Conservation (phyloP, 2,329 filamentous ascomycete genomes). For the Hymenoscyphus scutula region DNA sequence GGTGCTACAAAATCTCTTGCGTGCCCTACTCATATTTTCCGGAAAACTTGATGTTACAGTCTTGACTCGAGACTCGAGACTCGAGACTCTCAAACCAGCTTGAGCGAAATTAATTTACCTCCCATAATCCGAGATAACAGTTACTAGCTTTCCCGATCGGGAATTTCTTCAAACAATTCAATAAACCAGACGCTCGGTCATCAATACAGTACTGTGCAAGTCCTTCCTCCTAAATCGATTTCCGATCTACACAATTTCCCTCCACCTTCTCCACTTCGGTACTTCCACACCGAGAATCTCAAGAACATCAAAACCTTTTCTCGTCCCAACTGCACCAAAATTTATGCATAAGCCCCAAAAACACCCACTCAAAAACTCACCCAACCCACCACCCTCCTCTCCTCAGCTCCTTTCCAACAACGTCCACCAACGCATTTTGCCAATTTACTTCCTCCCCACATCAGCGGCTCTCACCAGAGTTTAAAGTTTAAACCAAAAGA, state of each 20-base stretch:
- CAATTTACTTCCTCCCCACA: not conserved
- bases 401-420: not conserved
- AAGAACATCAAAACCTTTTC: not conserved
- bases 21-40: not conserved
- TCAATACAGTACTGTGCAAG: constrained; percentile 2
- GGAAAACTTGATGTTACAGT: not conserved
- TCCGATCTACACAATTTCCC: not conserved
- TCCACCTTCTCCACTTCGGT: not conserved
- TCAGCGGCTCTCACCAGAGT: not conserved
- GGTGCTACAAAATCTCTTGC: not conserved
- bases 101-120: not conserved
- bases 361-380: not conserved
- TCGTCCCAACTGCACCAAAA: not conserved
- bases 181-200: not conserved
- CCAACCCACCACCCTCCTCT: not conserved
- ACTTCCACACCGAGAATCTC: not conserved
- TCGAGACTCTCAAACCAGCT: not conserved
- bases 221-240: not conserved
- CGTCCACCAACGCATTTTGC: not conserved
- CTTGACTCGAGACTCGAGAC: not conserved
- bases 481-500: not conserved
- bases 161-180: not conserved
- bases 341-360: not conserved
- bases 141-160: not conserved
- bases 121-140: not conserved